phyloP scores from a whole-genome alignment of 1,284 basidiomycete species.

The Cryptococcus maquisensis region DNA sequence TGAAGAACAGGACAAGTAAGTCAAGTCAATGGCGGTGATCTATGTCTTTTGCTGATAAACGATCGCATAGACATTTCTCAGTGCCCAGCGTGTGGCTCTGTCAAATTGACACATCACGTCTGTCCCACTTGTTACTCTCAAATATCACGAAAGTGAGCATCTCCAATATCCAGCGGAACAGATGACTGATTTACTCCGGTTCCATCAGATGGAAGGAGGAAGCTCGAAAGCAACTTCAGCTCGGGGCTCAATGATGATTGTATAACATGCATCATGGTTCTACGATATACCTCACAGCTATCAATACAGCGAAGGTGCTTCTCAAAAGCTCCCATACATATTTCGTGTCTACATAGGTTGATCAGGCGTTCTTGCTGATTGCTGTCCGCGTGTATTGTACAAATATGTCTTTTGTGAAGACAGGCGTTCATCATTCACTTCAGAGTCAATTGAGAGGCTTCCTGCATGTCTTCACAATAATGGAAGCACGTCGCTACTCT shows the following conservation, averaged over 20 bases:
- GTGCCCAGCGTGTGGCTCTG: constrained; percentile 83
- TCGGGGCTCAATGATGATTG: constrained; percentile 1
- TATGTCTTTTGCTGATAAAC: background rate
- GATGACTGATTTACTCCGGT: background rate
- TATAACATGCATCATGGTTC: background rate
- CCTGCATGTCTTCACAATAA: too few species aligned
- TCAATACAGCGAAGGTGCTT: too few species aligned
- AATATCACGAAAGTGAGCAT: constrained; percentile 56
- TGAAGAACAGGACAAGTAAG: constrained; percentile 90
- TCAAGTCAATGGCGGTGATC: background rate
- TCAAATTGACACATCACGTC: constrained; percentile 84
- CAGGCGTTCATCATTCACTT: too few species aligned
- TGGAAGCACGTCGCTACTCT: too few species aligned
- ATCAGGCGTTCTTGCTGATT: too few species aligned
- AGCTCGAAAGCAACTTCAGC: constrained; percentile 4
- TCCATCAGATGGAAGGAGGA: constrained; percentile 17
- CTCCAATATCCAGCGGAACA: background rate
- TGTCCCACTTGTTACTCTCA: constrained; percentile 80
- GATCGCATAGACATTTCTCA: constrained; percentile 69
- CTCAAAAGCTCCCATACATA: too few species aligned
- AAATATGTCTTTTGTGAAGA: too few species aligned
- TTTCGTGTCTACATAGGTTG: too few species aligned
- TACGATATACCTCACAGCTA: too few species aligned
- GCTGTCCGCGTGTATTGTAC: too few species aligned
- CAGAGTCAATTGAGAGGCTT: too few species aligned